Percentiles rank a stretch among this genome's conserved stretches.
These are phyloP conservation scores for Monosporascus cannonballus DNA, from an alignment of 2,329 filamentous ascomycete species.

Conservation along the genomic window DNA sequence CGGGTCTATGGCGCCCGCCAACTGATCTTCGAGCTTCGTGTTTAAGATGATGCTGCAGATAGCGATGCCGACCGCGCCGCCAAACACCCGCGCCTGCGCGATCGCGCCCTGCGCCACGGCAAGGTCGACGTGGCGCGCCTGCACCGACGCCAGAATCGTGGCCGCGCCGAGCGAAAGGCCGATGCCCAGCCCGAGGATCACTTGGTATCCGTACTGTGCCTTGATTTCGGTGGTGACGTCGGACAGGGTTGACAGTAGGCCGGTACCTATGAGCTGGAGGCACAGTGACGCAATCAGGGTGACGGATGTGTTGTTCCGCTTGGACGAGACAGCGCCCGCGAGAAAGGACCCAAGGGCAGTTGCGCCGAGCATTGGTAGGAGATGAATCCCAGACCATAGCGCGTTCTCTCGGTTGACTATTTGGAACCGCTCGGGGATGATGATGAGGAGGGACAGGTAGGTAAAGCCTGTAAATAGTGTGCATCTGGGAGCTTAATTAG, in stretches of 20 bases:
- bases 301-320: conserved; percentile 46
- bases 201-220: conserved; percentile 48
- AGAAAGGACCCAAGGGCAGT: conserved; percentile 52
- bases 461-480: conserved; percentile 52
- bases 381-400: conserved; percentile 49
- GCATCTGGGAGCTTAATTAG: conserved; percentile 29
- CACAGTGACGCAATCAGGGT: conserved; percentile 43
- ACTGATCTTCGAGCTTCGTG: conserved; percentile 30
- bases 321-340: conserved; percentile 47
- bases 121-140: conserved; percentile 41
- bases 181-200: conserved; percentile 52
- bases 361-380: conserved; percentile 52
- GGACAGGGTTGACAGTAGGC: conserved; percentile 41
- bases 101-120: conserved; percentile 55
- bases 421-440: conserved; percentile 55
- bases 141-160: conserved; percentile 51
- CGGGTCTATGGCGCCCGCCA: conserved; percentile 29
- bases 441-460: conserved; percentile 52
- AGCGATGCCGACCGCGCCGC: conserved; percentile 53
- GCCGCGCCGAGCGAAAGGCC: conserved; percentile 51
- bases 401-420: conserved; percentile 49
- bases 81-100: conserved; percentile 53
- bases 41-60: conserved; percentile 55
- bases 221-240: conserved; percentile 26
- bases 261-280: conserved; percentile 47